A percentile compares a stretch with the other conserved stretches of the same genome.
These are phyloP conservation scores for Rhodotorula sphaerocarpa DNA, from an alignment of 768 basidiomycete species.

Conservation along the genomic window DNA sequence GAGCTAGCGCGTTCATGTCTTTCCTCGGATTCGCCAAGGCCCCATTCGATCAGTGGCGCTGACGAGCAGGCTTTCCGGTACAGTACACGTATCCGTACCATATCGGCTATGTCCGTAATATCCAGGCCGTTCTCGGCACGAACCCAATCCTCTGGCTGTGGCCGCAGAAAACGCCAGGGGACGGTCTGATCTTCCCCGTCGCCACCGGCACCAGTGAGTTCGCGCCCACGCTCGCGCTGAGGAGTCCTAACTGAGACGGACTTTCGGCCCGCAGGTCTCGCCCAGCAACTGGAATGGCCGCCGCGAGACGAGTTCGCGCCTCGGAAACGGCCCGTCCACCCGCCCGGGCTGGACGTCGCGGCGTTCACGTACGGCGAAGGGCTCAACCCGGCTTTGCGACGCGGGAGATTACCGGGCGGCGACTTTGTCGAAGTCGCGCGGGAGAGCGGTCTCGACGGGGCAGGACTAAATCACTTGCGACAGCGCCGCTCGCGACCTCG, in stretches of 20 bases:
- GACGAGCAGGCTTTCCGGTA: not conserved
- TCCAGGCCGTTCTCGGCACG: slow-evolving; percentile 66
- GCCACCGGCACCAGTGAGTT: slow-evolving; percentile 47
- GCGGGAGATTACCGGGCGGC: slow-evolving; percentile 1
- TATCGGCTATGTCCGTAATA: slow-evolving; percentile 64
- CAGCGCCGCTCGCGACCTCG: not conserved
- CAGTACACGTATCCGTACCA: slow-evolving; percentile 91
- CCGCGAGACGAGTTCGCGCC: slow-evolving; percentile 33
- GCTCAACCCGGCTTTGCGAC: slow-evolving; percentile 41
- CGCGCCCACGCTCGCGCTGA: not conserved
- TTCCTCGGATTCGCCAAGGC: not conserved
- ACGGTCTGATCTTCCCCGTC: slow-evolving; percentile 69
- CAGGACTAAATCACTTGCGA: not conserved
- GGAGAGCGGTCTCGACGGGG: not conserved
- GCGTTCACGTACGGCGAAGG: slow-evolving; percentile 44
- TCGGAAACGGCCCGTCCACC: not conserved
- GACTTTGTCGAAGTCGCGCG: not conserved
- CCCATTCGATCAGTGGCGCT: not conserved
- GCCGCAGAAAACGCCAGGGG: slow-evolving; percentile 59
- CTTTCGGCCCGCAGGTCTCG: not conserved
- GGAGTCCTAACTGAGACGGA: not conserved
- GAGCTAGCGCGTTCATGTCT: slow-evolving; percentile 11
- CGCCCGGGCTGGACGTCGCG: not conserved
- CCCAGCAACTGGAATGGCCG: slow-evolving; percentile 37
- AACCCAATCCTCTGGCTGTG: slow-evolving; percentile 77